Evolutionary conservation across 225 moss, liverwort and hornwort genomes (phyloP).

Genomic region (Marchantia polymorpha): DNA sequence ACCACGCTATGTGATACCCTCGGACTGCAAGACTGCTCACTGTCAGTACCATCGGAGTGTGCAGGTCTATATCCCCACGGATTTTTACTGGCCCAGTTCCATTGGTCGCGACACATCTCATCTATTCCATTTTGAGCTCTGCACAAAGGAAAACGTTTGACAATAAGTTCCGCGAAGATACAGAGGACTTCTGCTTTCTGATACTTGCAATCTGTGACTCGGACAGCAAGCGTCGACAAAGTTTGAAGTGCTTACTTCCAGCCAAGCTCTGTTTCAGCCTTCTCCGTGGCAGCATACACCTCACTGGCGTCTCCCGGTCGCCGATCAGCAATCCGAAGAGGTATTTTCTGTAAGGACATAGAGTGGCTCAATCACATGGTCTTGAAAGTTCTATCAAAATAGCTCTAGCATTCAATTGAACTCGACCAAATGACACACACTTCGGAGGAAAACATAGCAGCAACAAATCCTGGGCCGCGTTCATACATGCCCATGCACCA

Average conservation of each 20-base stretch:
- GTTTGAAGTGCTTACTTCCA: slow-evolving; percentile 63
- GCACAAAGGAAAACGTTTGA: slow-evolving; percentile 28
- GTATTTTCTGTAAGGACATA: slow-evolving; percentile 61
- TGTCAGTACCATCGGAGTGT: slow-evolving; percentile 41
- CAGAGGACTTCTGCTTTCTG: neutral
- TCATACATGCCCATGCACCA: neutral
- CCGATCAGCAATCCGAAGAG: slow-evolving; percentile 65
- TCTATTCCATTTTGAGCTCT: slow-evolving; percentile 85
- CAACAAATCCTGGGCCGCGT: neutral
- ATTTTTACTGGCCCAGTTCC: slow-evolving; percentile 96
- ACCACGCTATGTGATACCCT: slow-evolving; percentile 26
- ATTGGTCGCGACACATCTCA: slow-evolving; percentile 95
- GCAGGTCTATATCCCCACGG: slow-evolving; percentile 64
- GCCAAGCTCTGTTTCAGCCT: slow-evolving; percentile 72
- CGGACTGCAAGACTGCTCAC: slow-evolving; percentile 35
- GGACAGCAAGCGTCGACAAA: neutral
- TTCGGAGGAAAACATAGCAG: neutral
- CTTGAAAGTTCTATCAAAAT: neutral
- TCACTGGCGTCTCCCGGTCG: slow-evolving; percentile 88
- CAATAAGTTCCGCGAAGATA: neutral
- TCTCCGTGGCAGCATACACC: slow-evolving; percentile 75
- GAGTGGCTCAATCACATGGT: neutral
- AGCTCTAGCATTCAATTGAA: neutral
- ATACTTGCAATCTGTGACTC: neutral
- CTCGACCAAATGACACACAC: neutral